Evolutionary conservation across 331 rosid species (phyloP).

Genomic region (Dryas integrifolia): DNA sequence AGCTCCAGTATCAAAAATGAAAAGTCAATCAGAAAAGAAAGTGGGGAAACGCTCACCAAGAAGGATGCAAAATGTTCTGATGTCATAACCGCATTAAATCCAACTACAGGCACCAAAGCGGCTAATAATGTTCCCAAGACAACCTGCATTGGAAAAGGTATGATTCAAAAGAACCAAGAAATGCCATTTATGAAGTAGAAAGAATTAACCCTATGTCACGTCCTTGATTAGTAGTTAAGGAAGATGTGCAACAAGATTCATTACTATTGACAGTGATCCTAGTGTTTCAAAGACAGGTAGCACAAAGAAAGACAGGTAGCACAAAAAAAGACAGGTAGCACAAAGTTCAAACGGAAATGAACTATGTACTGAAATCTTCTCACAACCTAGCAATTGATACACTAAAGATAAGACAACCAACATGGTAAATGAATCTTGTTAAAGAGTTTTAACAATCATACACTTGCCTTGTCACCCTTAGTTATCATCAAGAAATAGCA

Average conservation of each 20-base stretch:
- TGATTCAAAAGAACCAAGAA: conserved; percentile 30
- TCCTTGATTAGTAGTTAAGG: conserved; percentile 20
- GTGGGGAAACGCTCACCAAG: conserved; percentile 55
- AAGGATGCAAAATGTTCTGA: conserved; percentile 97
- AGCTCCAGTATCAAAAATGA: background rate
- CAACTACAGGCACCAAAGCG: conserved; percentile 92
- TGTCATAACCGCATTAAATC: conserved; percentile 95
- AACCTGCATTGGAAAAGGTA: conserved; percentile 52
- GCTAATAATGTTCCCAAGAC: conserved; percentile 88
- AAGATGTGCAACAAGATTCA: conserved; percentile 7
- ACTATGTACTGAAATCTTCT: background rate
- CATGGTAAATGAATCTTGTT: too few relatives aligned
- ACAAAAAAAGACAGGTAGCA: background rate
- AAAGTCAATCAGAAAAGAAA: background rate
- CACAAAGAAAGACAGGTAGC: background rate
- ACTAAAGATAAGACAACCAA: too few relatives aligned
- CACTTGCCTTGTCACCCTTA: background rate
- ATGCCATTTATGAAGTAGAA: conserved; percentile 12
- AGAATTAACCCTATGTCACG: conserved; percentile 1
- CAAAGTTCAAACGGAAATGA: background rate
- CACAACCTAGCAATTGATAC: background rate
- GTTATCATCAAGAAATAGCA: background rate
- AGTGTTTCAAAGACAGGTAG: background rate
- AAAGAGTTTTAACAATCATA: too few relatives aligned
- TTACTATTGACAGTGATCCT: background rate